Evolutionary conservation across 345 rosid genomes (phyloP).

Genomic region (Murraya koenigii): DNA sequence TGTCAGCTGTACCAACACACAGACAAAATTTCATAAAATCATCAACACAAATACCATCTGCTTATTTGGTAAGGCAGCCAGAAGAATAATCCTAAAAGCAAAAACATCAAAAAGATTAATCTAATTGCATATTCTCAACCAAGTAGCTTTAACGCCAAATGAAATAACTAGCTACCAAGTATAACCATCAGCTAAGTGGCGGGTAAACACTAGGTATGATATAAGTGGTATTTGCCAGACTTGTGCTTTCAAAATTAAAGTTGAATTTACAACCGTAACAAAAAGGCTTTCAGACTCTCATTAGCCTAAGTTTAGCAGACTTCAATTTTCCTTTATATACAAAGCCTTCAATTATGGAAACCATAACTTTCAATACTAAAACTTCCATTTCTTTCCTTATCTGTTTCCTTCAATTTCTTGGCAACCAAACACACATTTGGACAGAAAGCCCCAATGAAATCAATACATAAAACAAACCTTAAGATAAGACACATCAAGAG

Average conservation of each 20-base stretch:
- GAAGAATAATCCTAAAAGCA: background rate
- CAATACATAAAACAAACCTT: slow-evolving; percentile 42
- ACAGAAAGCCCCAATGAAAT: background rate
- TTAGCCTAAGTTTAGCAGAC: background rate
- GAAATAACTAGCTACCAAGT: background rate
- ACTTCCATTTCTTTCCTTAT: background rate
- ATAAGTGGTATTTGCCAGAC: no score
- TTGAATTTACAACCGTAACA: no score
- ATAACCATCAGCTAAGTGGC: no score
- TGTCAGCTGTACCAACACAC: slow-evolving; percentile 53
- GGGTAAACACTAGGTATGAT: no score
- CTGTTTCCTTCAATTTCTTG: slow-evolving; percentile 2
- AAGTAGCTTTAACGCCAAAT: background rate
- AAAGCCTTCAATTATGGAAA: background rate
- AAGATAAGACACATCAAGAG: slow-evolving; percentile 79
- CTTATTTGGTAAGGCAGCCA: background rate
- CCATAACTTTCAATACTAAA: background rate
- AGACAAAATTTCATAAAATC: slow-evolving; percentile 1
- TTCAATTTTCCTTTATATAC: background rate
- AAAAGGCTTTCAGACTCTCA: background rate
- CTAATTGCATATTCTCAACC: background rate
- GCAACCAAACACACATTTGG: background rate
- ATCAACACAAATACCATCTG: background rate
- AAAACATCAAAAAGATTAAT: background rate
- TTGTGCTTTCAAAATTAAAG: no score